A percentile compares a stretch with the other conserved stretches of the same genome.
Evolutionary conservation across 164 flowering plant genomes (phyloP).

Genomic region (Hamamelis virginiana): DNA sequence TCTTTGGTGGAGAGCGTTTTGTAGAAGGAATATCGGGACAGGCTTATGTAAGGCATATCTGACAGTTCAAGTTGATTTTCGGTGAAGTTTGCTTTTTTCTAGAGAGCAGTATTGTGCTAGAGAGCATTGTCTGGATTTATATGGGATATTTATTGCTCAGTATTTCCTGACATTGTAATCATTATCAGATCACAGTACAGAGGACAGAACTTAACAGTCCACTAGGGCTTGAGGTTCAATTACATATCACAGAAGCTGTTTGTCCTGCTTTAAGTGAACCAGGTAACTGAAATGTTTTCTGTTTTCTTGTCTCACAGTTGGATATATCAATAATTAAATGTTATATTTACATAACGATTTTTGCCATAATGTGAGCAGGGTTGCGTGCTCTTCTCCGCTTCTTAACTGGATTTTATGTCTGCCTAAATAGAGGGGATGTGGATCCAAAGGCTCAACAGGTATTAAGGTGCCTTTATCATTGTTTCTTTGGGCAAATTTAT

Average conservation of each 20-base stretch:
- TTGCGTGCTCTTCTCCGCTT: conserved; percentile 95
- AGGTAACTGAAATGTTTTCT: conserved; percentile 37
- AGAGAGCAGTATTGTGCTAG: neutral
- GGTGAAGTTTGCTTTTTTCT: neutral
- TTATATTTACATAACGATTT: neutral
- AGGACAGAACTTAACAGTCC: conserved; percentile 86
- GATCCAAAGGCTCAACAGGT: conserved; percentile 79
- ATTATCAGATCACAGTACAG: conserved; percentile 83
- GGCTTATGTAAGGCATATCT: conserved; percentile 71
- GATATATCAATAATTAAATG: neutral
- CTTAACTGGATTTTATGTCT: conserved; percentile 89
- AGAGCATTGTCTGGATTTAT: neutral
- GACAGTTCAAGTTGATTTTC: conserved; percentile 14
- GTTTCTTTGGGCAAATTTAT: neutral
- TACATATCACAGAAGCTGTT: conserved; percentile 87
- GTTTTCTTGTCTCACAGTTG: neutral
- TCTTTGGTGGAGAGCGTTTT: conserved; percentile 96
- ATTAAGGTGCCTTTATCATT: conserved; percentile 6
- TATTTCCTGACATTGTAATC: conserved; percentile 5
- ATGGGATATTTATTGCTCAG: neutral
- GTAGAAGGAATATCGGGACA: conserved; percentile 93
- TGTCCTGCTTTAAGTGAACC: conserved; percentile 98
- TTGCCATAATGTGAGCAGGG: conserved; percentile 49
- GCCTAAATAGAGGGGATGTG: conserved; percentile 91
- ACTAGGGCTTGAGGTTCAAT: conserved; percentile 91